Percentiles rank a stretch among this genome's conserved stretches.
These are phyloP conservation scores for Debaryomyces psychrophilus DNA, from an alignment of 1,139 yeast genomes.

Conservation along the genomic window DNA sequence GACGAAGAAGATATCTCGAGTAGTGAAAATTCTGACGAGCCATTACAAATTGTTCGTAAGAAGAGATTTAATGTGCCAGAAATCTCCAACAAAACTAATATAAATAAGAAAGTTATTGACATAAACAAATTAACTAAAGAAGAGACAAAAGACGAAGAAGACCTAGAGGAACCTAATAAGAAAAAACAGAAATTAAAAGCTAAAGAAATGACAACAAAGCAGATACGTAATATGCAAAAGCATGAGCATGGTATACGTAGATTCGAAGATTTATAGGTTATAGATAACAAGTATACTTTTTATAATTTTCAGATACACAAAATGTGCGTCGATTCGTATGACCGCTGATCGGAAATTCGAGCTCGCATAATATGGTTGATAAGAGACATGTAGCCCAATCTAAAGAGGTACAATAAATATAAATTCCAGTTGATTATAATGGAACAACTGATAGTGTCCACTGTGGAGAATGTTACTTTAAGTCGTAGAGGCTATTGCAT, in stretches of 20 bases:
- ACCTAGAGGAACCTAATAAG: conserved; percentile 19
- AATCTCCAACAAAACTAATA: conserved; percentile 7
- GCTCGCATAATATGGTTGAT: neutral
- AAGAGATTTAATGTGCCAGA: conserved; percentile 19
- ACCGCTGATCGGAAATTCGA: neutral
- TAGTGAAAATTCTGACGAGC: conserved; percentile 19
- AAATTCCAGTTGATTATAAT: conserved; percentile 15
- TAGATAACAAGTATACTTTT: neutral
- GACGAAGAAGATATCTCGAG: conserved; percentile 23
- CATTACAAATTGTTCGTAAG: conserved; percentile 18
- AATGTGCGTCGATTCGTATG: neutral
- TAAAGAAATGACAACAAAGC: conserved; percentile 48
- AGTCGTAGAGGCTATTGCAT: conserved; percentile 69
- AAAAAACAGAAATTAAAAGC: conserved; percentile 35
- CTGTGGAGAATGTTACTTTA: conserved; percentile 69
- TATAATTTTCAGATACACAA: conserved; percentile 2
- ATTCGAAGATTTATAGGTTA: conserved; percentile 59
- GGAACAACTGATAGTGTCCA: conserved; percentile 30
- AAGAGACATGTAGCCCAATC: neutral
- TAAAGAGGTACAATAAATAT: neutral
- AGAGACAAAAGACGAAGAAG: conserved; percentile 19
- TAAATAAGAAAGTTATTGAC: conserved; percentile 20
- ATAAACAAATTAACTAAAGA: conserved; percentile 20
- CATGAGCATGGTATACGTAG: conserved; percentile 69
- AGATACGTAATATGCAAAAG: conserved; percentile 49